A percentile compares a stretch with the other conserved stretches of the same genome.
phyloP scores from a whole-genome alignment of 2,329 filamentous ascomycete genomes.

The Fusarium equiseti region DNA sequence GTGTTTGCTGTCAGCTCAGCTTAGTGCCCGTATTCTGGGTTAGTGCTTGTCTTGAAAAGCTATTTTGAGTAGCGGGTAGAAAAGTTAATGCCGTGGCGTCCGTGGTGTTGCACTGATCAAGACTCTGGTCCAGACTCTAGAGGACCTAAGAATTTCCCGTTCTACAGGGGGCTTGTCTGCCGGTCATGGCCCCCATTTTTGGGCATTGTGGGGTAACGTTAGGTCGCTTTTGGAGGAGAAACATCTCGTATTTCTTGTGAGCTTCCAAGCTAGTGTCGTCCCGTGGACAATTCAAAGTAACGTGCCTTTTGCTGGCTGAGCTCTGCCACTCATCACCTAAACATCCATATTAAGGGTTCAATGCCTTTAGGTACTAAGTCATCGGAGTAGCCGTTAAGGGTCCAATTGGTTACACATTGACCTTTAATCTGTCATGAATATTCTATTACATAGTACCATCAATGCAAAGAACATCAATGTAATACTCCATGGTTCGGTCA shows the following conservation, averaged over 20 bases:
- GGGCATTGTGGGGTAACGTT: slow-evolving; percentile 39
- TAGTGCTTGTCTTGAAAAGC: slow-evolving; percentile 29
- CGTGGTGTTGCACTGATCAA: slow-evolving; percentile 4
- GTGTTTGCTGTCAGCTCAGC: slow-evolving; percentile 7
- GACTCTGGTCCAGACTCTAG: slow-evolving; percentile 33
- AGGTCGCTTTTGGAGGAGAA: slow-evolving; percentile 19
- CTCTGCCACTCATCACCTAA: neutral
- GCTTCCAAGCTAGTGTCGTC: slow-evolving; percentile 23
- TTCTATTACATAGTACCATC: neutral
- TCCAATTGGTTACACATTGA: neutral
- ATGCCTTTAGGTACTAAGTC: neutral
- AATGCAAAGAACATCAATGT: neutral
- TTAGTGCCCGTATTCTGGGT: slow-evolving; percentile 11
- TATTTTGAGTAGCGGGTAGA: slow-evolving; percentile 37
- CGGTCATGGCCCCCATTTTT: slow-evolving; percentile 23
- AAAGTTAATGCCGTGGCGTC: slow-evolving; percentile 8
- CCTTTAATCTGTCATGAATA: neutral
- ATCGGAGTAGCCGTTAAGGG: slow-evolving; percentile 15
- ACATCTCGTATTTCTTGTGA: slow-evolving; percentile 41
- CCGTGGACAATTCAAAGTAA: slow-evolving; percentile 25
- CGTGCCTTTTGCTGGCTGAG: slow-evolving; percentile 24
- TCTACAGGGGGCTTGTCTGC: slow-evolving; percentile 16
- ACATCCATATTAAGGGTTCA: neutral
- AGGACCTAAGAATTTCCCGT: slow-evolving; percentile 17
- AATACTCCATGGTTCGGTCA: slow-evolving; percentile 4